phyloP scores from a whole-genome alignment of 2,329 filamentous ascomycete species.

The Cytospora mali region DNA sequence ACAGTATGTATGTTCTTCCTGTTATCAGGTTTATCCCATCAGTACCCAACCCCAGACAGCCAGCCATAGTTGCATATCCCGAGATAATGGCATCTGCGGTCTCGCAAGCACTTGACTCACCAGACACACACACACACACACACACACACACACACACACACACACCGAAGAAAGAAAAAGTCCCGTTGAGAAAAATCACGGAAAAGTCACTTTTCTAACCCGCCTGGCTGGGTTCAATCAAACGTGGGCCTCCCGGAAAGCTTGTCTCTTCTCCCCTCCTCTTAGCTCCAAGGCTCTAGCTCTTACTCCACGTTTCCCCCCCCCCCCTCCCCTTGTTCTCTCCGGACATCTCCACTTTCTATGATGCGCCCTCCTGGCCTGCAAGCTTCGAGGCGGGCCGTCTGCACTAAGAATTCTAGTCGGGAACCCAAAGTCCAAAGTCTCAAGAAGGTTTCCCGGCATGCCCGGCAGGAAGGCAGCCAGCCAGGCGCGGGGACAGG shows the following conservation, averaged over 20 bases:
- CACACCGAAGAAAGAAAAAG: no score
- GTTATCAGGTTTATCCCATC: no score
- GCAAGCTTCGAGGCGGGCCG: slow-evolving; percentile 1
- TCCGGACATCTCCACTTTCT: slow-evolving; percentile 27
- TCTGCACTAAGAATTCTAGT: slow-evolving; percentile 14
- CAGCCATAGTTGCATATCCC: background rate
- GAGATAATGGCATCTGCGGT: background rate
- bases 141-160: no score
- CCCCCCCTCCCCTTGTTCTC: background rate
- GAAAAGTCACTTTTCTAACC: background rate
- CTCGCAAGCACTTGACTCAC: background rate
- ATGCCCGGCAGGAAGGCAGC: no score
- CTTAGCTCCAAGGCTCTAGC: slow-evolving; percentile 12
- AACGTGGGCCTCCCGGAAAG: background rate
- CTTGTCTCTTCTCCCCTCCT: slow-evolving; percentile 1
- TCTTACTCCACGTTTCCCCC: background rate
- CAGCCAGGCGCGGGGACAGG: no score
- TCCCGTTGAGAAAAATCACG: no score
- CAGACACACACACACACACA: no score
- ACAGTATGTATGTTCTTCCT: no score
- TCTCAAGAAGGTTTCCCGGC: no score
- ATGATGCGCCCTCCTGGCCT: slow-evolving; percentile 12
- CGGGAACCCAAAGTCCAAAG: slow-evolving; percentile 3
- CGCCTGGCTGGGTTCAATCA: background rate
- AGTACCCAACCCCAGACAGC: background rate